Percentiles rank a stretch among this genome's conserved stretches.
Evolutionary conservation across 2,329 filamentous ascomycete genomes (phyloP).

Genomic region (Fusarium sp.): DNA sequence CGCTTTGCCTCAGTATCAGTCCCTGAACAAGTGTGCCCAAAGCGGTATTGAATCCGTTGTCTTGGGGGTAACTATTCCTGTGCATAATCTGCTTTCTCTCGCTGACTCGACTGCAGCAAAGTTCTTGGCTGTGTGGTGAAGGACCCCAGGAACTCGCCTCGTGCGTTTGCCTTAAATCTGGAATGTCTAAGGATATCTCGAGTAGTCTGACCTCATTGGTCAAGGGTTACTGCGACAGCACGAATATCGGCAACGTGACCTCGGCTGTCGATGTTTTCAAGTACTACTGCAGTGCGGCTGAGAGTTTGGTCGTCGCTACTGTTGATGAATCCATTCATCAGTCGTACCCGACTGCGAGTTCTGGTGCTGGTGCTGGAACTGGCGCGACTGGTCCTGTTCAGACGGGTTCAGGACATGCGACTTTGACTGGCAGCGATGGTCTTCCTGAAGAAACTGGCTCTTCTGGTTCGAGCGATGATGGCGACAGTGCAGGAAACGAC

Average conservation of each 20-base stretch:
- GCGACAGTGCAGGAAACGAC: background rate
- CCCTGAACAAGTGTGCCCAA: conserved; percentile 59
- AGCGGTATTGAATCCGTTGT: conserved; percentile 57
- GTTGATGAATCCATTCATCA: conserved; percentile 53
- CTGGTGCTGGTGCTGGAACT: conserved; percentile 19
- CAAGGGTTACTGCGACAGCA: conserved; percentile 58
- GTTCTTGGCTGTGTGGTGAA: conserved; percentile 54
- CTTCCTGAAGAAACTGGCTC: background rate
- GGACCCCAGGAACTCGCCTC: conserved; percentile 64
- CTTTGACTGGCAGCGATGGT: background rate
- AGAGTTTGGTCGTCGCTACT: conserved; percentile 54
- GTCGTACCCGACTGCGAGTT: conserved; percentile 29
- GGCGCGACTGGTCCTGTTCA: conserved; percentile 20
- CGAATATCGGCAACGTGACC: conserved; percentile 57
- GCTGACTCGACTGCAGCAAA: conserved; percentile 42
- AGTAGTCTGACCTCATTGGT: conserved; percentile 59
- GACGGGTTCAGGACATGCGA: conserved; percentile 27
- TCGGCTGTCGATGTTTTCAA: conserved; percentile 60
- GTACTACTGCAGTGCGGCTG: conserved; percentile 64
- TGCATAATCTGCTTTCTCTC: accelerated
- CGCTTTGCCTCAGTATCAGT: conserved; percentile 59
- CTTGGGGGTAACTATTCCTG: conserved; percentile 49
- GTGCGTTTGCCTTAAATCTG: conserved; percentile 63
- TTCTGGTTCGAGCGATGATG: background rate
- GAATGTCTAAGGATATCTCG: conserved; percentile 57